phyloP scores from a whole-genome alignment of 2,329 filamentous ascomycete species.

The Botrytis fabae region DNA sequence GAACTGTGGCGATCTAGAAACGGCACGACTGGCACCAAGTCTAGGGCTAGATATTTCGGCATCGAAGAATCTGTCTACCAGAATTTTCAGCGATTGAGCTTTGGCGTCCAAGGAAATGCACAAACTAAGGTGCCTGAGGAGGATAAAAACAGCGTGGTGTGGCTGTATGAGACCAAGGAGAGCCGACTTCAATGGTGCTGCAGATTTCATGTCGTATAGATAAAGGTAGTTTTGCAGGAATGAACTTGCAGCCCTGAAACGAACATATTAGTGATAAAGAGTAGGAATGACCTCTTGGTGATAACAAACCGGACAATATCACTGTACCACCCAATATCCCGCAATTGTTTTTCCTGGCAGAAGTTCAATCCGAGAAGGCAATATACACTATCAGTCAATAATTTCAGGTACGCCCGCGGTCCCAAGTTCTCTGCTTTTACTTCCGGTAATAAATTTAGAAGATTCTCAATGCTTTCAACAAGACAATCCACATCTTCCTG shows the following conservation, averaged over 20 bases:
- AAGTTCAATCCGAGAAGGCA: background rate
- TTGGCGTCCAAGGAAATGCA: slow-evolving; percentile 11
- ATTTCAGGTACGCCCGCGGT: background rate
- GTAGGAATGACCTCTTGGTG: background rate
- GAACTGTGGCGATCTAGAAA: background rate
- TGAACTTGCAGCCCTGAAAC: slow-evolving; percentile 18
- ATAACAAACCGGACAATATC: background rate
- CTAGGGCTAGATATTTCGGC: background rate
- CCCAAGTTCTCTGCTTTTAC: background rate
- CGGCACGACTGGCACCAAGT: too few relatives aligned
- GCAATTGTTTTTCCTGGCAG: background rate
- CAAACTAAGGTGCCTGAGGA: slow-evolving; percentile 22
- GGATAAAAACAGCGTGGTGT: slow-evolving; percentile 23
- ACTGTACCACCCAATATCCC: background rate
- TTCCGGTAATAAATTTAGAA: background rate
- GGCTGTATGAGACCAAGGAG: slow-evolving; percentile 20
- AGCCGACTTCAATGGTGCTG: slow-evolving; percentile 1
- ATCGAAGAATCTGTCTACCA: background rate
- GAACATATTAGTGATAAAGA: background rate
- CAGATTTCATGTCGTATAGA: background rate
- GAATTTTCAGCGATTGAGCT: background rate
- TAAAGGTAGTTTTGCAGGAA: slow-evolving; percentile 14
- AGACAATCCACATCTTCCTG: background rate
- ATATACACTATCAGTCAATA: background rate
- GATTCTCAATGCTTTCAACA: background rate